phyloP scores from a whole-genome alignment of 495 filamentous ascomycete genomes.

The Hyaloscypha finlandica region DNA sequence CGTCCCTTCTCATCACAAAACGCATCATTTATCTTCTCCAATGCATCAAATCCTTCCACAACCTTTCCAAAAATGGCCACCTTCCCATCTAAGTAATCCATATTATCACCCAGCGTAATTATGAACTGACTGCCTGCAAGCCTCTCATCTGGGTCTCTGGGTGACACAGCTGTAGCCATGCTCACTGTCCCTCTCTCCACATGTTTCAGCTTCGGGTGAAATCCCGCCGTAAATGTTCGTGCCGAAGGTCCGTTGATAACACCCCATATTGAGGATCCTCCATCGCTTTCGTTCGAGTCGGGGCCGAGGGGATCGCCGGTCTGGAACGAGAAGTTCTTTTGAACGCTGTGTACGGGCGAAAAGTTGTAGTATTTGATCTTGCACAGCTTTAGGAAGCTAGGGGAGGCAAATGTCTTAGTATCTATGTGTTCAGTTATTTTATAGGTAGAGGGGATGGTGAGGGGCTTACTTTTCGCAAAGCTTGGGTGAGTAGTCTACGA shows the following conservation, averaged over 20 bases:
- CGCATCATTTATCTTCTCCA: constrained; percentile 90
- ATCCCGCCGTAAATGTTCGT: constrained; percentile 78
- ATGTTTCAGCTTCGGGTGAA: constrained; percentile 84
- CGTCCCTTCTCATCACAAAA: constrained; percentile 83
- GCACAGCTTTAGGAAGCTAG: constrained; percentile 95
- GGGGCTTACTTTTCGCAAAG: constrained; percentile 84
- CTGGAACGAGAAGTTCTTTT: constrained; percentile 92
- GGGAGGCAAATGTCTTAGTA: constrained; percentile 49
- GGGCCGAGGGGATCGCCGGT: constrained; percentile 92
- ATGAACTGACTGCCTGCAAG: constrained; percentile 88
- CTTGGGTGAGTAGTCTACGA: constrained; percentile 83
- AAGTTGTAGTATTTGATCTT: constrained; percentile 99
- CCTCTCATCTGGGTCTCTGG: constrained; percentile 76
- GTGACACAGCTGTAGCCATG: constrained; percentile 83
- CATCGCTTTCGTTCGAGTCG: constrained; percentile 78
- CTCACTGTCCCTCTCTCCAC: constrained; percentile 85
- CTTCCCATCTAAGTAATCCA: constrained; percentile 88
- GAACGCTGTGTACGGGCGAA: constrained; percentile 82
- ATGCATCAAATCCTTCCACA: constrained; percentile 86
- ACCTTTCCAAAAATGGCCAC: constrained; percentile 94
- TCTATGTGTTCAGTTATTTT: constrained; percentile 25
- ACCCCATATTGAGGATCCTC: constrained; percentile 90
- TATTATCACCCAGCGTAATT: constrained; percentile 81
- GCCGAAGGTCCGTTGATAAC: constrained; percentile 69
- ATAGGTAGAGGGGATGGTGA: constrained; percentile 17